A percentile compares a stretch with the other conserved stretches of the same genome.
These are phyloP conservation scores for Pittosporum tobira DNA, from an alignment of 129 eudicot genomes.

Conservation along the genomic window DNA sequence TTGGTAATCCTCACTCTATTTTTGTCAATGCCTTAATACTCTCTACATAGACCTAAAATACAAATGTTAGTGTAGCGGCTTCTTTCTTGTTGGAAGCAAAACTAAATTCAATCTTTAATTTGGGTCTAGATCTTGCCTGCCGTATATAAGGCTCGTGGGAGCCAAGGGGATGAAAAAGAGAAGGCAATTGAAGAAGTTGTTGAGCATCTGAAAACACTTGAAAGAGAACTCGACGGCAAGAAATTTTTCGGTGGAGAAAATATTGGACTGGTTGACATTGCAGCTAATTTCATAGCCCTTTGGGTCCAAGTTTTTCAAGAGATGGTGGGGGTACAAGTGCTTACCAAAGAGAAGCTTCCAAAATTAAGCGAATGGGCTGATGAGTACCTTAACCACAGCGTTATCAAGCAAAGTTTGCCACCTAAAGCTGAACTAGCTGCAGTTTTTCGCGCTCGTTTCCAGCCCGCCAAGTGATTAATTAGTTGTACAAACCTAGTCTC, in stretches of 20 bases:
- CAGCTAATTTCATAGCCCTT: constrained; percentile 10
- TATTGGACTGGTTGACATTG: constrained; percentile 21
- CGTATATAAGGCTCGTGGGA: constrained; percentile 12
- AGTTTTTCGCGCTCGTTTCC: not conserved
- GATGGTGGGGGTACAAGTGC: constrained; percentile 6
- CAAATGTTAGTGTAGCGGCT: no score
- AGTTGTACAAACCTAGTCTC: no score
- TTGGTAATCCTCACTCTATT: no score
- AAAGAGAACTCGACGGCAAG: constrained; percentile 23
- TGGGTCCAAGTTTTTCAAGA: constrained; percentile 20
- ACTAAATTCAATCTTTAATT: not conserved
- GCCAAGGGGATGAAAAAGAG: constrained; percentile 21
- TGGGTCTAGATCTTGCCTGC: constrained; percentile 15
- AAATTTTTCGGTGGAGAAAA: constrained; percentile 10
- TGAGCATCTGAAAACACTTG: constrained; percentile 12
- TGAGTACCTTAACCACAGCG: constrained; percentile 4
- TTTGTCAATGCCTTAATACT: no score
- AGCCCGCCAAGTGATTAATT: no score
- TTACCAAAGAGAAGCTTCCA: constrained; percentile 7
- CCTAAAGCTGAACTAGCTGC: not conserved
- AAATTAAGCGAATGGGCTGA: constrained; percentile 15
- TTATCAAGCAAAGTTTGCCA: constrained; percentile 9
- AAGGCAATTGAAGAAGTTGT: constrained; percentile 21
- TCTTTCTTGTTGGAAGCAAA: not conserved
- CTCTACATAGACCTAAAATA: no score